These are phyloP conservation scores for Echinosophora koreensis DNA, from an alignment of 306 rosid species.

Conservation along the genomic window DNA sequence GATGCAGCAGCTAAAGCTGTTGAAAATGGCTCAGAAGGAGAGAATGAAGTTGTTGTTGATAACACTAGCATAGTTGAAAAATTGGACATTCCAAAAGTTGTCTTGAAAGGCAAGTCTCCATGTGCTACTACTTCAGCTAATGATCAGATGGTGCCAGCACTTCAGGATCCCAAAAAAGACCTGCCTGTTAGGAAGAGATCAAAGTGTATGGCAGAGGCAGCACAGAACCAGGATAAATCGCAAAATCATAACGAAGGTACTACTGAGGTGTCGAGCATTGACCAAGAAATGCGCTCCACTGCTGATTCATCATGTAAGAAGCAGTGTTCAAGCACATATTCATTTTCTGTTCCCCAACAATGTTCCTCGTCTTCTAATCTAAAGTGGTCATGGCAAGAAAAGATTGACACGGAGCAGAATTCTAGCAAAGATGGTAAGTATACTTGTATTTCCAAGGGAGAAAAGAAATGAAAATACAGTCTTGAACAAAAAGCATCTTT, in stretches of 20 bases:
- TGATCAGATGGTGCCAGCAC: conserved; percentile 91
- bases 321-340: conserved; percentile 63
- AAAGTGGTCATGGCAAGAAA: conserved; percentile 61
- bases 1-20: conserved; percentile 69
- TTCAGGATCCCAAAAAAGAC: conserved; percentile 52
- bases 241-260: conserved; percentile 41
- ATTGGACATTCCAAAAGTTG: conserved; percentile 56
- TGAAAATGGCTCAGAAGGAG: conserved; percentile 48
- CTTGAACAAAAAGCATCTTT: neutral
- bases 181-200: conserved; percentile 64
- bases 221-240: conserved; percentile 41
- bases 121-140: conserved; percentile 77
- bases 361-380: conserved; percentile 67
- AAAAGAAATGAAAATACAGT: conserved; percentile 30
- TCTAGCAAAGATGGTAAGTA: conserved; percentile 64
- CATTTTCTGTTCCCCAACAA: conserved; percentile 85
- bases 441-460: conserved; percentile 22
- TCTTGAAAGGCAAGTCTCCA: conserved; percentile 52
- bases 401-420: conserved; percentile 60
- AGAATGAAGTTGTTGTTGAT: conserved; percentile 80
- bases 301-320: conserved; percentile 80
- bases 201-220: conserved; percentile 53
- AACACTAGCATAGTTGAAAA: conserved; percentile 55
- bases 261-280: conserved; percentile 52
- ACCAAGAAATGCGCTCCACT: conserved; percentile 76